Percentiles rank a stretch among this genome's conserved stretches.
These are phyloP conservation scores for Trichoderma virens DNA, from an alignment of 495 filamentous ascomycete genomes.

Conservation along the genomic window DNA sequence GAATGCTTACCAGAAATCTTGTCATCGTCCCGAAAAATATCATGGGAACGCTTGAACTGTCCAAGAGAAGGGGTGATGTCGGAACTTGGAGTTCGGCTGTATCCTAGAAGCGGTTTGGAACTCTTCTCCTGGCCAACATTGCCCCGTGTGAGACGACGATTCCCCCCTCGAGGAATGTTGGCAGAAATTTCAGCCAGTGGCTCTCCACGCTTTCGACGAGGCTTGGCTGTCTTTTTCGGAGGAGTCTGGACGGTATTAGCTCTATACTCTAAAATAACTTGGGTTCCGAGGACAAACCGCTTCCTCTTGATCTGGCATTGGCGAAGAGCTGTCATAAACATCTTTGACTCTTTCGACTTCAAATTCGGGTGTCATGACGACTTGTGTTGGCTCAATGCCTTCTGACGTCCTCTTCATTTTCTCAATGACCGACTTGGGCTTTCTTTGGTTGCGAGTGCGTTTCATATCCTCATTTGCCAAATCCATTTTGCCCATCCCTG, in stretches of 20 bases:
- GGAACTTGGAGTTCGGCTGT: neutral
- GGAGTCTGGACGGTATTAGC: neutral
- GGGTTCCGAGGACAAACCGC: neutral
- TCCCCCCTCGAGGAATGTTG: constrained; percentile 1
- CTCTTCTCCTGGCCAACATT: neutral
- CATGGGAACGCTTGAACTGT: neutral
- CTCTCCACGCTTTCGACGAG: neutral
- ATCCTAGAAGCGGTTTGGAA: neutral
- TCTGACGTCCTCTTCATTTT: constrained; percentile 62
- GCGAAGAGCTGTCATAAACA: constrained; percentile 42
- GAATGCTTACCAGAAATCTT: neutral
- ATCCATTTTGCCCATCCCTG: constrained; percentile 86
- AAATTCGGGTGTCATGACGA: constrained; percentile 55
- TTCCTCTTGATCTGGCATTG: constrained; percentile 10
- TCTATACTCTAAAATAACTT: neutral
- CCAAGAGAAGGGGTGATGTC: neutral
- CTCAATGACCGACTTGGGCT: constrained; percentile 60
- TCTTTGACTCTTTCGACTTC: constrained; percentile 43
- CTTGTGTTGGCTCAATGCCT: constrained; percentile 61
- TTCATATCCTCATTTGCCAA: constrained; percentile 70
- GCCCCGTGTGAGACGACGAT: neutral
- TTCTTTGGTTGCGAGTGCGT: constrained; percentile 80
- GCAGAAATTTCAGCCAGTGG: constrained; percentile 6
- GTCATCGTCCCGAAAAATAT: constrained; percentile 5
- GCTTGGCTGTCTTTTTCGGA: neutral